A percentile compares a stretch with the other conserved stretches of the same genome.
phyloP scores from a whole-genome alignment of 768 basidiomycete genomes.

The Mycena kentingensis region DNA sequence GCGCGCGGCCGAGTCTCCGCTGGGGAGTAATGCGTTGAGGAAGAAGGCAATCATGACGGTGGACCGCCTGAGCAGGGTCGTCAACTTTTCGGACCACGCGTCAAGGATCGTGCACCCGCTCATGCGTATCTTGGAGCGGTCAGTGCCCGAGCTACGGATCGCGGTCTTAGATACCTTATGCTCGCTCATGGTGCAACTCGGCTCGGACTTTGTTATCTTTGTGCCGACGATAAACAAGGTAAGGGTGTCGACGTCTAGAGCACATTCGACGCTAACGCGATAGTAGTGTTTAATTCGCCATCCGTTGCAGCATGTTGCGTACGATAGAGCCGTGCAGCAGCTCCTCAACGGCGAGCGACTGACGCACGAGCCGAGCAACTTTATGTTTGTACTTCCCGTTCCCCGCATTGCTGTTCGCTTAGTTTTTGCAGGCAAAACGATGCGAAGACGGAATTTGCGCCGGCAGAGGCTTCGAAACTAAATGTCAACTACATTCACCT shows the following conservation, averaged over 20 bases:
- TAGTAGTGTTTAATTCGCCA: slow-evolving; percentile 72
- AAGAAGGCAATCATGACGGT: slow-evolving; percentile 91
- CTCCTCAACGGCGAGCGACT: slow-evolving; percentile 90
- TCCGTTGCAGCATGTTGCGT: slow-evolving; percentile 76
- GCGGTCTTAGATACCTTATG: slow-evolving; percentile 93
- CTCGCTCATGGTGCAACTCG: slow-evolving; percentile 88
- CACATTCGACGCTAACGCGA: background rate
- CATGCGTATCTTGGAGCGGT: slow-evolving; percentile 76
- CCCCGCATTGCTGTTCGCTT: slow-evolving; percentile 2
- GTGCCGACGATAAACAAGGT: slow-evolving; percentile 98
- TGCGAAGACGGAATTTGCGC: slow-evolving; percentile 69
- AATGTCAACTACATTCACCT: slow-evolving; percentile 96
- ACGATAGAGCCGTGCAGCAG: slow-evolving; percentile 86
- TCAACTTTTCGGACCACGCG: slow-evolving; percentile 98
- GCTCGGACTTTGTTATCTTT: slow-evolving; percentile 96
- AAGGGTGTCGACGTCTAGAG: slow-evolving; percentile 18
- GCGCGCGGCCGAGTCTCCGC: slow-evolving; percentile 81
- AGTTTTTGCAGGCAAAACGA: slow-evolving; percentile 49
- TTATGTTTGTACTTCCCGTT: slow-evolving; percentile 48
- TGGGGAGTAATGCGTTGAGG: slow-evolving; percentile 71
- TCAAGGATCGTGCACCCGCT: slow-evolving; percentile 96
- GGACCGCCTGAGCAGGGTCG: slow-evolving; percentile 83
- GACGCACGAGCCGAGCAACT: slow-evolving; percentile 76
- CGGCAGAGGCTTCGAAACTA: slow-evolving; percentile 85
- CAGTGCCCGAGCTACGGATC: slow-evolving; percentile 75